Base-by-base conservation (phyloP, 1,284 basidiomycete genomes). In the Marasmius fiardii region DNA sequence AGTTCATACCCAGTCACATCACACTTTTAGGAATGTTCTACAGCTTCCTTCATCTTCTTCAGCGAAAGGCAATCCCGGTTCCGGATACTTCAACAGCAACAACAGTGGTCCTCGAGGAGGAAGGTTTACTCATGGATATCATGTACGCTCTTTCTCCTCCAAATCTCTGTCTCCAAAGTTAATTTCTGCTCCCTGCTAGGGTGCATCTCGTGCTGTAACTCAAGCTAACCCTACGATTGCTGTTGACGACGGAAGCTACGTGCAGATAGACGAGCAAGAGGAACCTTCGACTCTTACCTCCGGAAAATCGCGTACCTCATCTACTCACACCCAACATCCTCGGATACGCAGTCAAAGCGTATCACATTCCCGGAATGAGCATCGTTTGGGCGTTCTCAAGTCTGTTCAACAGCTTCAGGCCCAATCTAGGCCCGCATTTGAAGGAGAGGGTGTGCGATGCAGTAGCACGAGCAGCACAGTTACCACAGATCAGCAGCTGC, bases 11-110 rank as follows among this genome's bases (percentile, higher is more conserved):
- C 86, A 86, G 67, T 78, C 85, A 6, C 75, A 31, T 31, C 28
- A 82, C 58, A 81, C 86, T 0, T 74, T 92, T 66, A 75, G 88
- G 60, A 91, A 87, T 78, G 89, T 86, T 53, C 77, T 90, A 54
- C 86, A 89, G 63, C 67, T 83, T 26, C 84, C 61, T 64, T 11
- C 67, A 70, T 20, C 65, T 59, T 60, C 72, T 55, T 67, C 76
- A 64, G 65, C 71, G 21, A 55, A 58, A 4, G 78, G 81, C 35
- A 76, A 78, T 3, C 78, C 80, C 3, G 75, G 72, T 31, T 85
- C 85, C 0, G 75, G 74, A 64, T 85, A 83, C 71, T 85, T 85
- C 71, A 80, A 83, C 21, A 77, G 76, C 58, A 74, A 79, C 18
- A 79, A 82, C 33, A 69, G 85, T 43, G 84, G 85, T 11, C 80